Conservation (phyloP, 257 asterid genomes). For the Leptodermis oblonga region DNA sequence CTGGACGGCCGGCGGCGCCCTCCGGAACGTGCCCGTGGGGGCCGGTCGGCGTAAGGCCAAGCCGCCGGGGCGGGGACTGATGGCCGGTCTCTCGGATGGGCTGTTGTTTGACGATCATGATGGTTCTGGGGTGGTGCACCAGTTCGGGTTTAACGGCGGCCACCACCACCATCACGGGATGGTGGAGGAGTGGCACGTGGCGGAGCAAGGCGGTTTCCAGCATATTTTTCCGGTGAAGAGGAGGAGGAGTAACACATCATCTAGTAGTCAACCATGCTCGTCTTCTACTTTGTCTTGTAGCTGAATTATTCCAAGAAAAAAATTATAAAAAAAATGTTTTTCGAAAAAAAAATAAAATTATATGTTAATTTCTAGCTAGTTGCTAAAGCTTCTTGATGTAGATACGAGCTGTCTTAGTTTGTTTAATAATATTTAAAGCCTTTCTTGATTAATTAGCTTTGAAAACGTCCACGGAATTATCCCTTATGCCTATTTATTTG, state of each 20-base stretch:
- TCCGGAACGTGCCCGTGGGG: slow-evolving; percentile 77
- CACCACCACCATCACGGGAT: slow-evolving; percentile 20
- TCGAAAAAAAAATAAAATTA: neutral
- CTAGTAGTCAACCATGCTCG: slow-evolving; percentile 47
- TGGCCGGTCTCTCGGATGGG: slow-evolving; percentile 40
- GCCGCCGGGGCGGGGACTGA: slow-evolving; percentile 42
- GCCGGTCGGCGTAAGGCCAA: slow-evolving; percentile 81
- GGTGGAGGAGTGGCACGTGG: slow-evolving; percentile 50
- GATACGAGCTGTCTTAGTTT: slow-evolving; percentile 25
- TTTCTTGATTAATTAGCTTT: neutral
- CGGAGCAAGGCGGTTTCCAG: slow-evolving; percentile 42
- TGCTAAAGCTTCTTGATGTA: slow-evolving; percentile 22
- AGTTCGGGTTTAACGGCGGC: slow-evolving; percentile 33
- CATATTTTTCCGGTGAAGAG: slow-evolving; percentile 58
- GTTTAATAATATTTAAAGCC: neutral
- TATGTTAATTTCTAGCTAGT: neutral
- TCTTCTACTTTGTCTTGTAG: slow-evolving; percentile 27
- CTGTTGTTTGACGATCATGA: slow-evolving; percentile 43
- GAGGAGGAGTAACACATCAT: slow-evolving; percentile 57
- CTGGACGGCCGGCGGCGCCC: slow-evolving; percentile 93
- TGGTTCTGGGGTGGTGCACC: slow-evolving; percentile 35
- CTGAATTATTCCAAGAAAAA: slow-evolving; percentile 16
- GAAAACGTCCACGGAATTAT: slow-evolving; percentile 9
- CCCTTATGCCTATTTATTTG: too few species aligned
- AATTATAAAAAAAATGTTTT: neutral